Evolutionary conservation across 352 stramenopile species (phyloP), one percentile per base, ranked within the genome.

Genomic region (Phytophthora sansomeana): DNA sequence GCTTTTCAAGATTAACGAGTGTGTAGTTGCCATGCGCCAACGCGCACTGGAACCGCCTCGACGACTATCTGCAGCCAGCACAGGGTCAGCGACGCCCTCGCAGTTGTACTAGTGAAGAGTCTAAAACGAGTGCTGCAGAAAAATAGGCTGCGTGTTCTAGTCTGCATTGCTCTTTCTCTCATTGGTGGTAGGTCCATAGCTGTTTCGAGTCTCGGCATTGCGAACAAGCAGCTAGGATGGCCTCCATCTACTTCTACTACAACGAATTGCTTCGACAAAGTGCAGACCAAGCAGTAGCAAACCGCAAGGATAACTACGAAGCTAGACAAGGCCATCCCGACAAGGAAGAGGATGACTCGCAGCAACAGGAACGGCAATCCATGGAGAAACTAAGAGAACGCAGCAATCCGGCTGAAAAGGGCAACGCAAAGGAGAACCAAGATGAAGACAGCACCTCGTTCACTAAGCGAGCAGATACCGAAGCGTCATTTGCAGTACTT

Each of bases 1-100:
- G 41, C 67, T 92, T 0, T 68, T 58, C 33, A 90, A 92, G 68
- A 72, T 87, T 14, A 75, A 81, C 48, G 74, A 72, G 33, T 73
- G 78, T 17, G 36, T 87, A 17, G 70, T 54, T 10, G 32, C 50
- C 43, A 87, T 83, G 65, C 75, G 78, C 7, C 66, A 76, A 57
- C 74, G 69, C n/a, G 65, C 60, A 16, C 38, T 70, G 13, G 63
- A 67, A 60, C n/a, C 36, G 6, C 32, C 52, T 14, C 61, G 49
- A 43, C 42, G 52, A 33, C 16, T 62, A 43, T 75, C 66, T 42
- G 17, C 51, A 42, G 46, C 58, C 13, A 67, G 58, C 56, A 41
- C 38, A 58, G 33, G 54, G 7, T 67, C 69, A 35, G 30, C 35
- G 19, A 13, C 51, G 14, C 21, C 61, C 3, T 50, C 60, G n/a